Conservation (phyloP, 176 grass and related monocot genomes). For the Hordeum vulgare region MorexV3_pseudomolecules_assembly NC_058519.1:660616705-660617204, state of each 20-base stretch:
- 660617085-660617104: not conserved
- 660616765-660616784: not conserved
- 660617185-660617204: slow-evolving; percentile 95
- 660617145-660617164: slow-evolving; percentile 98
- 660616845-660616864: not conserved
- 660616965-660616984: not conserved
- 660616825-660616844: not conserved
- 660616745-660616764: not conserved
- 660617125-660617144: slow-evolving; percentile 27
- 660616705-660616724: not conserved
- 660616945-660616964: not conserved
- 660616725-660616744: not conserved
- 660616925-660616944: not conserved
- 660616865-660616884: not conserved
- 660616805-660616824: not conserved
- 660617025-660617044: not conserved
- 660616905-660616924: not conserved
- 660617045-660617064: not conserved
- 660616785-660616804: not conserved
- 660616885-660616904: not conserved
- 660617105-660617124: not conserved
- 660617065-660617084: not conserved
- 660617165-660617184: slow-evolving; percentile 89
- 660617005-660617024: not conserved
- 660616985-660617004: not conserved